Percentiles rank a stretch among this genome's conserved stretches.
Conservation (phyloP, 495 filamentous ascomycete species). For the Aspergillus ellipticus region DNA sequence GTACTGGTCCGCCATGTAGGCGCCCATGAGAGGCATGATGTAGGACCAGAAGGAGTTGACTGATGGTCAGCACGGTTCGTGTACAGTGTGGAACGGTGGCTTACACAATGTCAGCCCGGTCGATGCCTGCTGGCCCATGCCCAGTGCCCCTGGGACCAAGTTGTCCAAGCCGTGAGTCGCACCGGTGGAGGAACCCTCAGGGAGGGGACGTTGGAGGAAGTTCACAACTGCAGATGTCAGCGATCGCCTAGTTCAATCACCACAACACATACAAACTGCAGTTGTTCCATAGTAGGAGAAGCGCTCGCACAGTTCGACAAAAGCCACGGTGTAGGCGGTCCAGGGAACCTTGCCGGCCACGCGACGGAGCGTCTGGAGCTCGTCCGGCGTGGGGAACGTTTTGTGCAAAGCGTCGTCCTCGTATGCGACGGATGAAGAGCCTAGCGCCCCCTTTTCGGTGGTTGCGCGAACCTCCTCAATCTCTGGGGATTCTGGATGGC, state of each 20-base stretch:
- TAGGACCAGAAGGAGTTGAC: slow-evolving; percentile 79
- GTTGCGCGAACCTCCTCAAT: slow-evolving; percentile 12
- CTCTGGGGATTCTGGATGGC: slow-evolving; percentile 4
- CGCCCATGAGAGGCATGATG: slow-evolving; percentile 63
- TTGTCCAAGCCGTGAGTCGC: slow-evolving; percentile 45
- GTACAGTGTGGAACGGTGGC: neutral
- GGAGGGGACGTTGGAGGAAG: slow-evolving; percentile 66
- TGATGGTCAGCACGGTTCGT: slow-evolving; percentile 13
- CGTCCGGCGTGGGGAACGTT: slow-evolving; percentile 52
- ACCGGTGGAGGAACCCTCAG: slow-evolving; percentile 57
- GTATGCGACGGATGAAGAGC: neutral
- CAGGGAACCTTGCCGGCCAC: slow-evolving; percentile 63
- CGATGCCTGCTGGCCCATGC: slow-evolving; percentile 62
- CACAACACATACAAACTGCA: slow-evolving; percentile 54
- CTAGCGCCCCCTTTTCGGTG: slow-evolving; percentile 10
- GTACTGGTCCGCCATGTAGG: slow-evolving; percentile 68
- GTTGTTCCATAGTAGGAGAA: slow-evolving; percentile 78
- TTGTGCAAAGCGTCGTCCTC: slow-evolving; percentile 20
- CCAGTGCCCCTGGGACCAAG: slow-evolving; percentile 57
- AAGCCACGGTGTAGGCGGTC: slow-evolving; percentile 64
- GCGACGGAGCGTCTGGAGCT: slow-evolving; percentile 58
- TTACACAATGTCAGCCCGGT: slow-evolving; percentile 54
- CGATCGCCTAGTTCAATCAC: too few species aligned
- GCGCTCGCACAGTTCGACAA: slow-evolving; percentile 74
- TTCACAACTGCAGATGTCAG: slow-evolving; percentile 44